phyloP scores from a whole-genome alignment of 805 yeast genomes.

The Yarrowia hollandica region DNA sequence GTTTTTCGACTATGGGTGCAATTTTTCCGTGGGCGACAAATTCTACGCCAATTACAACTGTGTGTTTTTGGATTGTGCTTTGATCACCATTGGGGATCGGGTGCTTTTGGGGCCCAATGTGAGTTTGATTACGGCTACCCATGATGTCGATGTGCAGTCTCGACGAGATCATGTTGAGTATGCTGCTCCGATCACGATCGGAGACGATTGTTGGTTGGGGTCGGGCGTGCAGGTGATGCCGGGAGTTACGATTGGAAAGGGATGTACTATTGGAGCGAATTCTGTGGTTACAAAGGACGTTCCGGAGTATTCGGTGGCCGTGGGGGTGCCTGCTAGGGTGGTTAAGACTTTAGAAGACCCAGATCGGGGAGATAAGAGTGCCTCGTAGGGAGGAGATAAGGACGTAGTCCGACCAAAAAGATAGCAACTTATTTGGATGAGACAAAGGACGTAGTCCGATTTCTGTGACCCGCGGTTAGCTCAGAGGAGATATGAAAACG shows the following conservation, averaged over 20 bases:
- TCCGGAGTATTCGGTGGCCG: conserved; percentile 56
- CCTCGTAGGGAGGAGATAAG: no score
- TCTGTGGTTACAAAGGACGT: conserved; percentile 60
- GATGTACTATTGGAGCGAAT: conserved; percentile 66
- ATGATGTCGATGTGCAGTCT: conserved; percentile 55
- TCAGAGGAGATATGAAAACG: no score
- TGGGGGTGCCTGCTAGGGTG: conserved; percentile 61
- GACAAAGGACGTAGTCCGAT: no score
- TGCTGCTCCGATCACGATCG: conserved; percentile 59
- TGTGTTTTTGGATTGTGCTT: conserved; percentile 58
- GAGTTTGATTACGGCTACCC: conserved; percentile 61
- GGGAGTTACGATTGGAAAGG: conserved; percentile 68
- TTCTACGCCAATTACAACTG: conserved; percentile 59
- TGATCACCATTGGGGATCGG: conserved; percentile 61
- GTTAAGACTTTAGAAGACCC: neutral
- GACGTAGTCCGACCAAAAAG: no score
- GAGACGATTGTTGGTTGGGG: conserved; percentile 70
- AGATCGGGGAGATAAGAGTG: no score
- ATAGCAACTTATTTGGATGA: no score
- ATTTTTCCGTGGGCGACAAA: conserved; percentile 55
- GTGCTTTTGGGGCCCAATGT: conserved; percentile 67
- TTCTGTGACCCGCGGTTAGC: no score
- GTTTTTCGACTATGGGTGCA: conserved; percentile 68
- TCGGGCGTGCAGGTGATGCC: conserved; percentile 57
- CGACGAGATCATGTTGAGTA: conserved; percentile 52